Base-by-base conservation (phyloP, 176 grass and related monocot genomes). In the Panicum miliaceum region DNA sequence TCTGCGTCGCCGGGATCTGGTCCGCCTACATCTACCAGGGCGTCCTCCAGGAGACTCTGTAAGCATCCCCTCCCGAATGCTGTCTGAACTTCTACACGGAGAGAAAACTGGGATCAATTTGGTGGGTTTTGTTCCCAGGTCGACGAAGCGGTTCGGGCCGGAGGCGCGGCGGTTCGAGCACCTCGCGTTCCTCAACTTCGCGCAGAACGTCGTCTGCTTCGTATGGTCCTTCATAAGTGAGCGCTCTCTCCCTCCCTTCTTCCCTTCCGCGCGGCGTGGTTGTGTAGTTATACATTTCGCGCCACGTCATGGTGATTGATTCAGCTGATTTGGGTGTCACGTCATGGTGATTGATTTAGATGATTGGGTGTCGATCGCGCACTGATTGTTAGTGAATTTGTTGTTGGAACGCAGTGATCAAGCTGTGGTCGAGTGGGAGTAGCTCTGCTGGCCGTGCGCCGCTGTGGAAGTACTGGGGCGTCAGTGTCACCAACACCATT, bases 1-100 rank as follows among this genome's bases (percentile, higher is more conserved):
- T 99, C 86, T 99, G 97, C 77, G 91, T 96, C 78, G 88, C 74
- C 29, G 97, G 97, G 77, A 99, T 99, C 90, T 99, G 97, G 89
- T 92, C 90, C 14, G 86, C 97, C 58, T 99, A 99, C 78, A 96
- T 99, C 83, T 94, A 90, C 81, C 97, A 99, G 80, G 97, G 93
- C 54, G 86, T 99, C 80, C 89, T 99, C 8, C 97, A 99, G 78
- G 97, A 99, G 60, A 96, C 97, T 66, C 59, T 94, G 91, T 99
- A 86, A 94, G 86, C 68, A 7, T 0, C 16, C 40, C 57, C 18
- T 57, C 8, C 35, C 53, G 22, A 71, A 45, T 12, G 71, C 63
- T 16, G 64, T 51, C 20, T 35, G 20, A 58, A 25, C 46, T 37
- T 29, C 29, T 1, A 0, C 48, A 29, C 20, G n/a, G 64, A 27